A percentile compares a stretch with the other conserved stretches of the same genome.
phyloP scores from a whole-genome alignment of 164 flowering plant genomes.

The Akebia trifoliata region DNA sequence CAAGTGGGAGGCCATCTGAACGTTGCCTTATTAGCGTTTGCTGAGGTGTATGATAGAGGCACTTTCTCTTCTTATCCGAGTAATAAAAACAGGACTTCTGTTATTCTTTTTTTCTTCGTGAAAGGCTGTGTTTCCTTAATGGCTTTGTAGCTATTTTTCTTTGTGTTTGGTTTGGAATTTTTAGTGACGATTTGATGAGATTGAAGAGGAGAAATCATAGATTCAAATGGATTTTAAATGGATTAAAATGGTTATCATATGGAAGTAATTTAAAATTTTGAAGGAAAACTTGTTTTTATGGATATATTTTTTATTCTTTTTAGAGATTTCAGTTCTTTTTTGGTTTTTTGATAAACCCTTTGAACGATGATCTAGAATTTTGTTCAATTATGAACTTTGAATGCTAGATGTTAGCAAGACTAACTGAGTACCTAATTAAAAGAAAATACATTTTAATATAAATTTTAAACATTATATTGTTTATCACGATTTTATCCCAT shows the following conservation, averaged over 20 bases:
- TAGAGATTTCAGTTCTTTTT: not conserved
- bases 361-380: no score
- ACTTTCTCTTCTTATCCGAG: not conserved
- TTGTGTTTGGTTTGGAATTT: not conserved
- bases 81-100: no score
- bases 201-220: not conserved
- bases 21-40: not conserved
- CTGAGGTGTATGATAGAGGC: no score
- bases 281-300: not conserved
- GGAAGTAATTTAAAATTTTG: not conserved
- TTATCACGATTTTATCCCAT: no score
- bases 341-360: no score
- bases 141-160: not conserved
- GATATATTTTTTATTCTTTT: not conserved
- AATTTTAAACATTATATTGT: no score
- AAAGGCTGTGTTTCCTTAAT: slow-evolving; percentile 10
- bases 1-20: slow-evolving; percentile 1
- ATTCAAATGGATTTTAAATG: not conserved
- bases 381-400: no score
- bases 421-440: no score
- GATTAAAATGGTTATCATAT: slow-evolving; percentile 8
- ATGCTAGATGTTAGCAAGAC: no score
- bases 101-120: not conserved
- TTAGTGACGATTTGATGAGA: not conserved
- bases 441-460: no score